phyloP scores from a whole-genome alignment of 805 yeast species.

The Metschnikowia drakensbergensis region DNA sequence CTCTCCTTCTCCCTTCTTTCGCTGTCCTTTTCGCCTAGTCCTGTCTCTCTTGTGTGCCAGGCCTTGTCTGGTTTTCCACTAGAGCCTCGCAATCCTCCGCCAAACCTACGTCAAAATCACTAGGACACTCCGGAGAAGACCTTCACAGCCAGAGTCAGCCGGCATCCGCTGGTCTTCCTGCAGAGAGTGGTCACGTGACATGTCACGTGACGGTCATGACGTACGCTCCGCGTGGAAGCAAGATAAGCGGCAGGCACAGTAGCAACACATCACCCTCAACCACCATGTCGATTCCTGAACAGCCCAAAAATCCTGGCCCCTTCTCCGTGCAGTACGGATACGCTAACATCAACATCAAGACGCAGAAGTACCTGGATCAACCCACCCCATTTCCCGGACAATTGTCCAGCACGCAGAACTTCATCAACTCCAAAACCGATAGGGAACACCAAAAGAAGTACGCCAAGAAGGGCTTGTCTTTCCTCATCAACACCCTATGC shows the following conservation, averaged over 20 bases:
- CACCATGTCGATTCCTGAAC: conserved; percentile 25
- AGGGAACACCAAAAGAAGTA: conserved; percentile 35
- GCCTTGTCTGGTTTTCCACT: too few relatives aligned
- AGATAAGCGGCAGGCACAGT: not conserved
- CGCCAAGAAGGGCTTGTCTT: conserved; percentile 21
- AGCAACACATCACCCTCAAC: not conserved
- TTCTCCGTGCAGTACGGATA: conserved; percentile 32
- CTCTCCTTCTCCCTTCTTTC: too few relatives aligned
- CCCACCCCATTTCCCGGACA: conserved; percentile 32
- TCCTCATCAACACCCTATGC: conserved; percentile 22
- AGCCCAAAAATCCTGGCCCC: conserved; percentile 27
- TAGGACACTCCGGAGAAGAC: too few relatives aligned
- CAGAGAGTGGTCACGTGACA: not conserved
- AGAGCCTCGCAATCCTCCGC: too few relatives aligned
- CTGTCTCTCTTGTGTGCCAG: too few relatives aligned
- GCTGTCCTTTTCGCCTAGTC: too few relatives aligned
- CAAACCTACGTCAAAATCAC: too few relatives aligned
- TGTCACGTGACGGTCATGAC: not conserved
- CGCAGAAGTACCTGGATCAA: conserved; percentile 29
- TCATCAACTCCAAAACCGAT: conserved; percentile 25
- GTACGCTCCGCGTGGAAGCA: not conserved
- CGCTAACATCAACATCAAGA: conserved; percentile 24
- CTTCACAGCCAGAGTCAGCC: too few relatives aligned
- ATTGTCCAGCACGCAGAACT: conserved; percentile 26
- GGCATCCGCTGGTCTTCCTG: not conserved